Percentiles rank a stretch among this genome's conserved stretches.
These are phyloP conservation scores for Pseudocercospora vitis DNA, from an alignment of 2,329 filamentous ascomycete genomes.

Conservation along the genomic window DNA sequence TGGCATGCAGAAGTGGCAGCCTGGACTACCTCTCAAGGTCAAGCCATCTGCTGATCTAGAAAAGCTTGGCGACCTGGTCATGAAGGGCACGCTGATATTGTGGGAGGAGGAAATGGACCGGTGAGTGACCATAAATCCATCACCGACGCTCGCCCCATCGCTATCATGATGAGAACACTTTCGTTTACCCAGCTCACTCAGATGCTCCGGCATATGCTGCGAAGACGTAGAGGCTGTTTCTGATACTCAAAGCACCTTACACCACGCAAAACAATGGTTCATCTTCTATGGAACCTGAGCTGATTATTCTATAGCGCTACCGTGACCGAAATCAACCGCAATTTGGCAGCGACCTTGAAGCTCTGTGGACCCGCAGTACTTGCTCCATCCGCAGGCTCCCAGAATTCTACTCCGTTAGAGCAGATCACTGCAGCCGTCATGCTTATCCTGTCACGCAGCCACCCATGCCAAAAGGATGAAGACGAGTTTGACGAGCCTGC, in stretches of 20 bases:
- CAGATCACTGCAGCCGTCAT: slow-evolving; percentile 74
- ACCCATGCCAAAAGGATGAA: slow-evolving; percentile 89
- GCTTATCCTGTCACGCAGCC: slow-evolving; percentile 81
- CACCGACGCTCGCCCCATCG: background rate
- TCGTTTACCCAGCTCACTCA: slow-evolving; percentile 99
- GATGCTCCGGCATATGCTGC: slow-evolving; percentile 62
- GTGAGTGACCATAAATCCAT: slow-evolving; percentile 61
- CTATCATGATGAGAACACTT: slow-evolving; percentile 75
- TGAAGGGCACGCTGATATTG: slow-evolving; percentile 77
- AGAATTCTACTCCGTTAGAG: slow-evolving; percentile 36
- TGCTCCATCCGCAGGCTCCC: slow-evolving; percentile 62
- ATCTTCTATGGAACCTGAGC: slow-evolving; percentile 46
- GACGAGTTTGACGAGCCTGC: slow-evolving; percentile 77
- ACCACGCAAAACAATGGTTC: slow-evolving; percentile 32
- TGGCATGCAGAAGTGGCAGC: slow-evolving; percentile 77
- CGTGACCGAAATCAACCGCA: slow-evolving; percentile 93
- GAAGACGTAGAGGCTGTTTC: slow-evolving; percentile 48
- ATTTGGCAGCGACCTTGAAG: slow-evolving; percentile 85
- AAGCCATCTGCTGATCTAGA: slow-evolving; percentile 75
- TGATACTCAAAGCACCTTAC: slow-evolving; percentile 38
- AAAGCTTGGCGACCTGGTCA: slow-evolving; percentile 82
- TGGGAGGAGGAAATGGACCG: slow-evolving; percentile 91
- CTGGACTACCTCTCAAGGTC: slow-evolving; percentile 79
- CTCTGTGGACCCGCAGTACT: slow-evolving; percentile 85
- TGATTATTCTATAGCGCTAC: slow-evolving; percentile 63